Percentiles rank a stretch among this genome's conserved stretches.
Evolutionary conservation across 228 moss, liverwort and hornwort species (phyloP).

Genomic region (Sphagnum magellanicum): DNA sequence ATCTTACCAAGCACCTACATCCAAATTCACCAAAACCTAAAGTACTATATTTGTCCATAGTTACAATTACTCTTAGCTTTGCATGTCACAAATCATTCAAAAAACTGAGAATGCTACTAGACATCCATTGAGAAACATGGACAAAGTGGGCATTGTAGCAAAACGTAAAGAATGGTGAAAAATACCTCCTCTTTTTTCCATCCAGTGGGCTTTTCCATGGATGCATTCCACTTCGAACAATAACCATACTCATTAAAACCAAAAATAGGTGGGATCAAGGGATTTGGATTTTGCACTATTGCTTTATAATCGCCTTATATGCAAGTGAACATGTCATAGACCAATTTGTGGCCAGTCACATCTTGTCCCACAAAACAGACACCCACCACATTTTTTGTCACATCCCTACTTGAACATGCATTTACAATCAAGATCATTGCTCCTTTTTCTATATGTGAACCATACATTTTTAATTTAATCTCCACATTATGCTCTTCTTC

Average conservation of each 20-base stretch:
- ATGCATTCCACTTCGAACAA: conserved; percentile 56
- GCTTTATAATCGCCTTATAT: conserved; percentile 58
- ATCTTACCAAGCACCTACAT: conserved; percentile 23
- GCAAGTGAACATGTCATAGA: conserved; percentile 55
- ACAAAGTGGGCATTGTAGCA: too few relatives aligned
- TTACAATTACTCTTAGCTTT: too few relatives aligned
- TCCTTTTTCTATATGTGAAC: conserved; percentile 31
- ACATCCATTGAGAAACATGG: too few relatives aligned
- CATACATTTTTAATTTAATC: conserved; percentile 38
- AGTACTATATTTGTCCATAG: too few relatives aligned
- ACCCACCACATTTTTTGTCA: conserved; percentile 45
- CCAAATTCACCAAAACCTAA: too few relatives aligned
- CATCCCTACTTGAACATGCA: conserved; percentile 52
- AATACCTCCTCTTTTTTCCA: conserved; percentile 44
- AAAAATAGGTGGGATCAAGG: conserved; percentile 49
- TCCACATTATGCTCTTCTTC: conserved; percentile 57
- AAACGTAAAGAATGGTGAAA: too few relatives aligned
- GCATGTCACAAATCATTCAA: too few relatives aligned
- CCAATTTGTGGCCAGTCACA: conserved; percentile 51
- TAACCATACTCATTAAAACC: conserved; percentile 43
- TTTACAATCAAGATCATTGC: conserved; percentile 51
- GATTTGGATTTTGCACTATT: conserved; percentile 53
- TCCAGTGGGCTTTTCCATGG: conserved; percentile 50
- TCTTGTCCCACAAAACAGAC: conserved; percentile 57
- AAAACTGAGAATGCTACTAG: too few relatives aligned